phyloP scores from a whole-genome alignment of 768 basidiomycete species.

The Leccinum imitatum region DNA sequence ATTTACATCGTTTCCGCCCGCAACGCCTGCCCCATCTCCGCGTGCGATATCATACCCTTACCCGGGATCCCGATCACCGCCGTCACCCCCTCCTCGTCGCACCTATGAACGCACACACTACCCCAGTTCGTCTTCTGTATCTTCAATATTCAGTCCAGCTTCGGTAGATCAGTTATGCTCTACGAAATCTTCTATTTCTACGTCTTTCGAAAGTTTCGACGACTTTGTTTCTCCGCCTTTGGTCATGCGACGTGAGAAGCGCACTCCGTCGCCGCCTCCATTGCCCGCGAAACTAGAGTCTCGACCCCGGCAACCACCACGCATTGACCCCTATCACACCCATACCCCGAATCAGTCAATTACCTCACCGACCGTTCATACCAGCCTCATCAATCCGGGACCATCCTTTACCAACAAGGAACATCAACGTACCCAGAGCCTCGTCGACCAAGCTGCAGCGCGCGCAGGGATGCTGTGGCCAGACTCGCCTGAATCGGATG shows the following conservation, averaged over 20 bases:
- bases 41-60: slow-evolving; percentile 8
- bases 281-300: slow-evolving; percentile 36
- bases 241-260: slow-evolving; percentile 21
- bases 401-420: slow-evolving; percentile 39
- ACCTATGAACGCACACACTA: slow-evolving; percentile 25
- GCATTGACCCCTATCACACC: slow-evolving; percentile 18
- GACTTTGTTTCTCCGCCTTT: slow-evolving; percentile 42
- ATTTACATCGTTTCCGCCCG: slow-evolving; percentile 36
- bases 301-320: slow-evolving; percentile 6
- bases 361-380: slow-evolving; percentile 13
- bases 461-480: slow-evolving; percentile 43
- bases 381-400: slow-evolving; percentile 14
- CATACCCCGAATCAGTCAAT: slow-evolving; percentile 21
- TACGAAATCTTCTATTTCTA: slow-evolving; percentile 23
- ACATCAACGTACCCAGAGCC: slow-evolving; percentile 56
- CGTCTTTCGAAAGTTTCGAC: slow-evolving; percentile 46
- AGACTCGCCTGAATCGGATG: slow-evolving; percentile 15
- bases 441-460: slow-evolving; percentile 57
- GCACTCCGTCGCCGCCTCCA: slow-evolving; percentile 48
- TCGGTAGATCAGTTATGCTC: slow-evolving; percentile 20
- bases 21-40: slow-evolving; percentile 5
- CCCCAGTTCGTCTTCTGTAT: slow-evolving; percentile 26
- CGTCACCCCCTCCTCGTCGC: slow-evolving; percentile 31
- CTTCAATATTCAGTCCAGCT: slow-evolving; percentile 25
- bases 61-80: slow-evolving; percentile 24